Evolutionary conservation across 1,284 basidiomycete genomes (phyloP), one percentile per base, ranked within the genome.

Genomic region (Trichosporon inkin): DNA sequence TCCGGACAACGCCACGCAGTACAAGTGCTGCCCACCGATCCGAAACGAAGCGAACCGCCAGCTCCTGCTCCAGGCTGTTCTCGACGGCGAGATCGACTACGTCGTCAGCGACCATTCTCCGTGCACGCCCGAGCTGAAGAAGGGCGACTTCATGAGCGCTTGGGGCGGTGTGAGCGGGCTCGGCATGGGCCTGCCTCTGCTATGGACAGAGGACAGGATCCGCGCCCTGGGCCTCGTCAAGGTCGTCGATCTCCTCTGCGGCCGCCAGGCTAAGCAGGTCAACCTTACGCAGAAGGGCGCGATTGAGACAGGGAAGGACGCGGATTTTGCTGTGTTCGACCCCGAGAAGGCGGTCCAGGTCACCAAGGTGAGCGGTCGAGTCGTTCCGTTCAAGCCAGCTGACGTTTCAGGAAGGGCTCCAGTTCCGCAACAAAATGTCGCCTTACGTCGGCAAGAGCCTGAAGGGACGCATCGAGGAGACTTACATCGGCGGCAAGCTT

Each of bases 11-110:
- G 70, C 71, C 7, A 77, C 75, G 10, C 67, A 74, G 58, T 74
- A 68, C 84, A 96, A 97, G 75, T 96, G 93, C 73, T 94, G 91
- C 77, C 93, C 93, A n/a, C 93, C 93, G 3, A 89, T 97, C 65
- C 85, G 93, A 44, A 84, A 85, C 51, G 79, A 81, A 13, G 76
- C 73, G 2, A 97, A 96, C 75, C 82, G 86, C 62, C 85, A 88
- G 47, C 72, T 76, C 40, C 80, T 96, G 4, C 91, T 91, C 88
- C 82, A 83, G n/a, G 92, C 89, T 3, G 76, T 96, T 55, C 76
- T 83, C 59, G 86, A 88, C 55, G 91, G 89, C 2, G 82, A 86
- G 37, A 92, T 97, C 67, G 89, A 94, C 75, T 92, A 84, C 71
- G 85, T 96, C 57, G 92, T 96, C 14, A 92, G 90, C 54, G 93